These are phyloP conservation scores for Mortierella sp. DNA, from an alignment of 371 early-diverging fungal species.

Conservation along the genomic window DNA sequence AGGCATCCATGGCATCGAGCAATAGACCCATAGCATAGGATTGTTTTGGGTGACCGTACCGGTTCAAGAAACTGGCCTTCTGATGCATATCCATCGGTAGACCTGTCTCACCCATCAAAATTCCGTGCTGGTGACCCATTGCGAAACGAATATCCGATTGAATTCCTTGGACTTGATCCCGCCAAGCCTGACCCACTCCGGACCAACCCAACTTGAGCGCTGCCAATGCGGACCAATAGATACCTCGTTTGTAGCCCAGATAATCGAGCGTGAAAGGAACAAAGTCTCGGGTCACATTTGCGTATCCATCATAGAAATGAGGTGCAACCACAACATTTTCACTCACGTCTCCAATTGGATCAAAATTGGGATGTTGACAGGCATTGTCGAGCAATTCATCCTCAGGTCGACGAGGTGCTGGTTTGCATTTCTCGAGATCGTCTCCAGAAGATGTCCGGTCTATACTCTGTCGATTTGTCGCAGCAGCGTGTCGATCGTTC, in stretches of 20 bases:
- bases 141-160: slow-evolving; percentile 60
- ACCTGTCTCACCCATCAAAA: slow-evolving; percentile 77
- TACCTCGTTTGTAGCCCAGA: slow-evolving; percentile 73
- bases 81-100: slow-evolving; percentile 78
- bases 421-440: neutral
- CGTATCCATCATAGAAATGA: slow-evolving; percentile 80
- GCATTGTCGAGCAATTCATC: slow-evolving; percentile 28
- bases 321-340: slow-evolving; percentile 78
- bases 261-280: slow-evolving; percentile 62
- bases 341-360: slow-evolving; percentile 62
- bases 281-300: slow-evolving; percentile 50
- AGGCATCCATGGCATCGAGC: slow-evolving; percentile 65
- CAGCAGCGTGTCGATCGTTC: slow-evolving; percentile 5
- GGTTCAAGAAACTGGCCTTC: slow-evolving; percentile 34
- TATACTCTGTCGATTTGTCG: too few species aligned
- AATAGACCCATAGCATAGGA: slow-evolving; percentile 34
- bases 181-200: slow-evolving; percentile 53
- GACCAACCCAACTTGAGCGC: slow-evolving; percentile 40
- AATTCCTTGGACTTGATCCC: slow-evolving; percentile 65
- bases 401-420: neutral
- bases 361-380: slow-evolving; percentile 29
- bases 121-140: slow-evolving; percentile 44
- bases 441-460: too few species aligned
- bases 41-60: slow-evolving; percentile 46
- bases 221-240: slow-evolving; percentile 40